Evolutionary conservation across 192 early-diverging fungal species (phyloP).

Genomic region (Rhizophagus sp.): DNA sequence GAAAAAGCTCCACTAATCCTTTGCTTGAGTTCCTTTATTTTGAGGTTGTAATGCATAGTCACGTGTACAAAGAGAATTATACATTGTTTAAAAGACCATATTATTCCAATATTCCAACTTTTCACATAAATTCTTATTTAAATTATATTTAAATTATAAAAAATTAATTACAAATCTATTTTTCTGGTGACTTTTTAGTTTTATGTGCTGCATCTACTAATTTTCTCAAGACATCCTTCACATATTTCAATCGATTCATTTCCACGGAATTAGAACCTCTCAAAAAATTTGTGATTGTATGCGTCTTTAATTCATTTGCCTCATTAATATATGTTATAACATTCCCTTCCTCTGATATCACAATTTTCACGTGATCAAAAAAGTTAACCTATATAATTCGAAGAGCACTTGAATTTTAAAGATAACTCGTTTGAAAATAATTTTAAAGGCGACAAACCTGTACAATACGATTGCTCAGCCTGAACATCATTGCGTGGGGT

Average conservation of each 20-base stretch:
- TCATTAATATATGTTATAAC: conserved; percentile 63
- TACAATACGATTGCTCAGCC: conserved; percentile 65
- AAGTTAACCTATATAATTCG: conserved; percentile 60
- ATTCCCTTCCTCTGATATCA: conserved; percentile 56
- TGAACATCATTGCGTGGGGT: conserved; percentile 63
- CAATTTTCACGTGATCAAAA: conserved; percentile 73
- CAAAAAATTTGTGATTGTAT: background rate
- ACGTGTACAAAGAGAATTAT: no score
- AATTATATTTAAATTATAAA: no score
- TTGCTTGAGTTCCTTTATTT: no score
- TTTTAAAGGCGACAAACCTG: conserved; percentile 50
- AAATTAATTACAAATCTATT: background rate
- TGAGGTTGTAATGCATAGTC: no score
- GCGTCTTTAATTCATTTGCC: background rate
- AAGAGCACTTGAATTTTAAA: background rate
- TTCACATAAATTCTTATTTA: background rate
- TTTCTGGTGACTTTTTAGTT: background rate
- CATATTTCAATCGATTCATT: conserved; percentile 6
- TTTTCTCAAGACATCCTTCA: conserved; percentile 9
- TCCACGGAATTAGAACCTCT: background rate
- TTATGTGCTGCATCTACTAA: conserved; percentile 13
- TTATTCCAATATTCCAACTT: background rate
- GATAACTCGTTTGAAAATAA: background rate
- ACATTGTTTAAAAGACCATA: no score
- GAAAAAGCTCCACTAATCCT: no score